Conservation (phyloP, 2,329 filamentous ascomycete genomes). For the Seiridium unicorne region DNA sequence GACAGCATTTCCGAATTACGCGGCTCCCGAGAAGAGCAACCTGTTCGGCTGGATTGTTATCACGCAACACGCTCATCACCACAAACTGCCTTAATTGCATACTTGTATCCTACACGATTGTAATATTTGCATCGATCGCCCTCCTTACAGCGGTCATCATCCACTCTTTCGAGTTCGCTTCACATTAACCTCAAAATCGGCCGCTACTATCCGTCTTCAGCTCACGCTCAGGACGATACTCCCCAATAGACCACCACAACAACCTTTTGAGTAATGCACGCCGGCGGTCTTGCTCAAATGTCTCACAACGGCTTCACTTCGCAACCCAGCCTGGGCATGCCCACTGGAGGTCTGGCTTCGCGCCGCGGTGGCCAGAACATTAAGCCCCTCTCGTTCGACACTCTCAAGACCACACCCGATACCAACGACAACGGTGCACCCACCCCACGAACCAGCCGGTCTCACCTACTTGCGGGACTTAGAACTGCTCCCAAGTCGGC, state of each 20-base stretch:
- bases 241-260: not conserved
- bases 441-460: slow-evolving; percentile 90
- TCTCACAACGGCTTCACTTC: slow-evolving; percentile 79
- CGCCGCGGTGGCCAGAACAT: slow-evolving; percentile 81
- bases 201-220: not conserved
- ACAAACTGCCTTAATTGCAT: slow-evolving; percentile 16
- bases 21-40: slow-evolving; percentile 17
- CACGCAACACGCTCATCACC: slow-evolving; percentile 15
- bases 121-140: slow-evolving; percentile 29
- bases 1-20: slow-evolving; percentile 17
- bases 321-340: slow-evolving; percentile 71
- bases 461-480: slow-evolving; percentile 88
- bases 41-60: slow-evolving; percentile 18
- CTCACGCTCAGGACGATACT: slow-evolving; percentile 11
- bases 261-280: slow-evolving; percentile 67
- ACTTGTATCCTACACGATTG: slow-evolving; percentile 25
- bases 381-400: slow-evolving; percentile 83
- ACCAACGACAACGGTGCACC: slow-evolving; percentile 66
- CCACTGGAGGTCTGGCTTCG: slow-evolving; percentile 78
- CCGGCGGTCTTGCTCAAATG: slow-evolving; percentile 99
- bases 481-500: slow-evolving; percentile 90
- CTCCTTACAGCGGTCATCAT: slow-evolving; percentile 25
- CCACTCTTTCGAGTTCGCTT: slow-evolving; percentile 24
- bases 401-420: slow-evolving; percentile 67
- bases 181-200: slow-evolving; percentile 8